Base-by-base conservation (phyloP, 2,329 filamentous ascomycete species). In the Aspergillus pseudoterreus region DNA sequence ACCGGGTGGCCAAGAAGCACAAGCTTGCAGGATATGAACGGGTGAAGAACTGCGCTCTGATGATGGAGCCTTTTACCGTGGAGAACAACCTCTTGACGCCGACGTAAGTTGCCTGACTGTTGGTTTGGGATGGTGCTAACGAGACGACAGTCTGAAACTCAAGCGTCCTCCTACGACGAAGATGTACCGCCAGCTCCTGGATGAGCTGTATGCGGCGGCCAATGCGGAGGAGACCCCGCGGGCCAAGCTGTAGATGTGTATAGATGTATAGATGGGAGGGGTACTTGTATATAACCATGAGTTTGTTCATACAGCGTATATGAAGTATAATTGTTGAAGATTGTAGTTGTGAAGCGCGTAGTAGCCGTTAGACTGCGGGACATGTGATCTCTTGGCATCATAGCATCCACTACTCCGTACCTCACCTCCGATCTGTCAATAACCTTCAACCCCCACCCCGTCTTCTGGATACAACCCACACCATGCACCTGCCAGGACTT, bases 21-120 rank as follows among this genome's bases (percentile, higher is more conserved):
- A 95, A 94, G 75, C 92, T 99, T 71, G 94, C 95, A 68, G 89
- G 85, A 60, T 97, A 88, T 63, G 94, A 99, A 79, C 83, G 84
- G 57, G 86, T 97, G 43, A 83, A 81, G 68, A 88, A 86, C 60
- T 80, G 87, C 51, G 73, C 86, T 56, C 74, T 99, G 60, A 85
- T 87, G 63, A 62, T 96, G 12, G 94, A 99, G 53, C 94, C 94
- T 1, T 97, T 99, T 64, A 89, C 85, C 1, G 85, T 97, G 58
- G 92, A 96, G 46, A 99, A 99, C 67, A 88, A 95, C 72, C 78
- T 96, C 45, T 75, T 78, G 58, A 78, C 75, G 6, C 75, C 75
- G 10, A 78, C 75, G 69, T 76, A 63, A 65, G 73, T 73, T 38
- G 12, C 8, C 35, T 38, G 15, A 38, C 11, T 38, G 35, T 11